phyloP scores from a whole-genome alignment of 2,329 filamentous ascomycete species.

The Orbilia blumenaviensis region DNA sequence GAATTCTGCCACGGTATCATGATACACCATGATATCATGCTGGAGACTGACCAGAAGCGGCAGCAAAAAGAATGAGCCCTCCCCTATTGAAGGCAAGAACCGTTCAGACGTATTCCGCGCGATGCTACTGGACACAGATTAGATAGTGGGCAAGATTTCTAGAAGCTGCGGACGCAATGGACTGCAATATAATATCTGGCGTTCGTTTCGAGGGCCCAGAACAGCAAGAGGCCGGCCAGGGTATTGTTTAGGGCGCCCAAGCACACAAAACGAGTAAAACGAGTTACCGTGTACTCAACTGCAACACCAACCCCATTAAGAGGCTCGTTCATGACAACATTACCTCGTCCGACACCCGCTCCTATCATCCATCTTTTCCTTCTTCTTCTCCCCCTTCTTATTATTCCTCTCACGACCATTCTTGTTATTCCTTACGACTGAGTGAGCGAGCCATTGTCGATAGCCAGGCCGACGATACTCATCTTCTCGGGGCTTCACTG shows the following conservation, averaged over 20 bases:
- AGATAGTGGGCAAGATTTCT: slow-evolving; percentile 12
- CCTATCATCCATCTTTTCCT: background rate
- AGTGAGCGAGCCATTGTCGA: slow-evolving; percentile 27
- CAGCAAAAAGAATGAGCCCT: background rate
- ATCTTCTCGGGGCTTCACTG: slow-evolving; percentile 31
- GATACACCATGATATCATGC: background rate
- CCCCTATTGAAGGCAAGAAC: background rate
- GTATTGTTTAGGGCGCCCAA: slow-evolving; percentile 30
- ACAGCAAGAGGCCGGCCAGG: slow-evolving; percentile 8
- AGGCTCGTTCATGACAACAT: slow-evolving; percentile 47
- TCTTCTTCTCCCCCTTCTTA: background rate
- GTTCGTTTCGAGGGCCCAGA: slow-evolving; percentile 15
- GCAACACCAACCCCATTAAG: slow-evolving; percentile 44
- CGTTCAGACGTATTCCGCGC: slow-evolving; percentile 7
- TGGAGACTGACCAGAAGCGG: background rate
- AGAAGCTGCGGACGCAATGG: slow-evolving; percentile 11
- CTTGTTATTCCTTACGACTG: background rate
- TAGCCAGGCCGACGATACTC: slow-evolving; percentile 18
- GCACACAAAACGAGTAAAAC: slow-evolving; percentile 53
- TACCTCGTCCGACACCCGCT: slow-evolving; percentile 37
- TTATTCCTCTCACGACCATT: slow-evolving; percentile 21
- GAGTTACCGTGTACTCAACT: slow-evolving; percentile 55
- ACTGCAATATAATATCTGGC: no score
- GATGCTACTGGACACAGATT: slow-evolving; percentile 24
- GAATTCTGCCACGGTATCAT: slow-evolving; percentile 10